Percentiles rank a stretch among this genome's conserved stretches.
These are phyloP conservation scores for Logfia minima DNA, from an alignment of 129 eudicot species.

Conservation along the genomic window DNA sequence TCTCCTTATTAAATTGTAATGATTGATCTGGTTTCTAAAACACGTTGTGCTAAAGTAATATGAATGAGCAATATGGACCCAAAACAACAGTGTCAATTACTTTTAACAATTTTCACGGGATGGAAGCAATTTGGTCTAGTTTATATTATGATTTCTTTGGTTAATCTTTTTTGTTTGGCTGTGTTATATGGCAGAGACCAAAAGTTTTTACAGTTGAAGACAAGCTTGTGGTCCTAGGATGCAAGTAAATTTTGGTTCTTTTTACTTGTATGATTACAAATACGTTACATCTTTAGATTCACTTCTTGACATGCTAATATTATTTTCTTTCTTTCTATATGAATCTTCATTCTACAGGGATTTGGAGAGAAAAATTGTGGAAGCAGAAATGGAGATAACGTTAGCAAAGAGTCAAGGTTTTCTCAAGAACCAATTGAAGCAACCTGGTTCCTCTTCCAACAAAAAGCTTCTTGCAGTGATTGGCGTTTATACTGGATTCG, in stretches of 20 bases:
- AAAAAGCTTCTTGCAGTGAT: conserved; percentile 82
- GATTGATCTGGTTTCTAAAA: not conserved
- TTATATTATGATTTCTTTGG: not conserved
- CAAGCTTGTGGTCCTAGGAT: conserved; percentile 68
- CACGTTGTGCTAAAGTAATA: not conserved
- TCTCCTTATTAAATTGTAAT: not conserved
- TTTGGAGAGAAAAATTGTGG: conserved; percentile 84
- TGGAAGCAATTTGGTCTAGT: conserved; percentile 8
- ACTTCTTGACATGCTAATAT: not conserved
- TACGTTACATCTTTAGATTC: not conserved
- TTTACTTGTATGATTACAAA: conserved; percentile 1
- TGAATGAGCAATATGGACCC: not conserved
- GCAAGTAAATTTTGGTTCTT: conserved; percentile 42
- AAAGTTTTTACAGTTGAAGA: not conserved
- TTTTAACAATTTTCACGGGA: not conserved
- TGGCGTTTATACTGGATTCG: conserved; percentile 95
- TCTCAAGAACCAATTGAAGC: conserved; percentile 54
- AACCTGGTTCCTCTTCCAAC: conserved; percentile 44
- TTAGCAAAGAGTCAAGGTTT: conserved; percentile 92
- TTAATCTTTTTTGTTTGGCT: not conserved
- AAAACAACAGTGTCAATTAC: not conserved
- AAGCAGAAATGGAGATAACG: conserved; percentile 92
- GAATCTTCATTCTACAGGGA: conserved; percentile 46
- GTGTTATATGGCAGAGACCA: conserved; percentile 52
- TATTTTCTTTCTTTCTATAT: not conserved